phyloP scores from a whole-genome alignment of 176 grass and related monocot species.

The Dactylis glomerata region DNA sequence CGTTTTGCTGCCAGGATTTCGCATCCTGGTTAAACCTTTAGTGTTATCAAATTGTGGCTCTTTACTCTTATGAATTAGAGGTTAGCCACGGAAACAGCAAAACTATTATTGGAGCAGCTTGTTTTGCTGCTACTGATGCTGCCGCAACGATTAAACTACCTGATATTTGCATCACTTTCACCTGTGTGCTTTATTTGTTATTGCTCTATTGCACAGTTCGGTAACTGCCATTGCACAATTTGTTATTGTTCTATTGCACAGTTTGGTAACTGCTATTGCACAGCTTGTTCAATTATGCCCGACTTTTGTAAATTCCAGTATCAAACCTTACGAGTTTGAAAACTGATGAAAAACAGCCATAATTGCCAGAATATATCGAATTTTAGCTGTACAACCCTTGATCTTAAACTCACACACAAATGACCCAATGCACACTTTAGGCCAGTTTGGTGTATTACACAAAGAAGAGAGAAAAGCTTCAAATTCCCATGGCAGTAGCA shows the following conservation, averaged over 20 bases:
- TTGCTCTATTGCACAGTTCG: background rate
- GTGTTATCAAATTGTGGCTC: constrained; percentile 15
- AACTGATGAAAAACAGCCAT: background rate
- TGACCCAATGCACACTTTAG: background rate
- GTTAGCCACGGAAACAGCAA: constrained; percentile 8
- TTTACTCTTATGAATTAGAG: constrained; percentile 11
- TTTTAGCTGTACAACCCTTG: background rate
- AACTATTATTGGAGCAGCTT: constrained; percentile 7
- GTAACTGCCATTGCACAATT: too few relatives aligned
- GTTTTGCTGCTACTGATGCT: constrained; percentile 1
- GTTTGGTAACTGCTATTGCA: too few relatives aligned
- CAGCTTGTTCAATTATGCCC: too few relatives aligned
- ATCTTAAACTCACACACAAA: background rate
- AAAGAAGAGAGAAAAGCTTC: background rate
- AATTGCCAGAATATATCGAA: background rate
- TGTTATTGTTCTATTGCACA: too few relatives aligned
- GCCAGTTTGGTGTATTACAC: background rate
- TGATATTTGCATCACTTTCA: background rate
- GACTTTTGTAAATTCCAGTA: too few relatives aligned
- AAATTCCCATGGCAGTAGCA: constrained; percentile 6
- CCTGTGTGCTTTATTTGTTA: background rate
- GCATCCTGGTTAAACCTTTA: constrained; percentile 1
- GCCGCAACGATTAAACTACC: background rate
- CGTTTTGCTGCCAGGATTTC: constrained; percentile 26
- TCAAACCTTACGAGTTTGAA: too few relatives aligned